These are phyloP conservation scores for Mycena vitilis DNA, from an alignment of 768 basidiomycete species.

Conservation along the genomic window DNA sequence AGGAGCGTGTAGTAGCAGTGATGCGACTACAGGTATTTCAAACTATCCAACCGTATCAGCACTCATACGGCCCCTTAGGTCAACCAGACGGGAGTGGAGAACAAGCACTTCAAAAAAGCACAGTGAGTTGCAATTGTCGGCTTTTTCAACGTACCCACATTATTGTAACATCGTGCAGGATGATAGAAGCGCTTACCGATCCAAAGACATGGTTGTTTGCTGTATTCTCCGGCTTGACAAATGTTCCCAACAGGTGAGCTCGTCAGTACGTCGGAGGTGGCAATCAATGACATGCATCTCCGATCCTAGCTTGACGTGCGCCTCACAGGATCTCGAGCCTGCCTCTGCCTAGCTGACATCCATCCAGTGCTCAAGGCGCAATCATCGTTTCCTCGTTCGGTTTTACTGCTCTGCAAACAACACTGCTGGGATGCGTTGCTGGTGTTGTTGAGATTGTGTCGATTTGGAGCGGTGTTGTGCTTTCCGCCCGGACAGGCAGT, in stretches of 20 bases:
- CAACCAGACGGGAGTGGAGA: slow-evolving; percentile 86
- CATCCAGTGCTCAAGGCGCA: slow-evolving; percentile 68
- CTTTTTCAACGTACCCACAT: neutral
- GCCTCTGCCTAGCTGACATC: neutral
- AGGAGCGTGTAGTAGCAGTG: slow-evolving; percentile 74
- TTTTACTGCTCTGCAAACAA: slow-evolving; percentile 72
- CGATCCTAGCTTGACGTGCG: too few species aligned
- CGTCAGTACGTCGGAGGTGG: neutral
- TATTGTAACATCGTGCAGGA: slow-evolving; percentile 48
- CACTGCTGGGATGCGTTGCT: slow-evolving; percentile 74
- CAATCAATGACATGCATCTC: too few species aligned
- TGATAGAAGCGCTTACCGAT: slow-evolving; percentile 75
- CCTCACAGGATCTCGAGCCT: too few species aligned
- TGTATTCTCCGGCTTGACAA: slow-evolving; percentile 69
- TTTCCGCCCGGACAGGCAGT: slow-evolving; percentile 68
- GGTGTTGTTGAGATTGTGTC: slow-evolving; percentile 76
- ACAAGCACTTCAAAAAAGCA: slow-evolving; percentile 83
- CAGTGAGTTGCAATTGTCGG: slow-evolving; percentile 61
- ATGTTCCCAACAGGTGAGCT: slow-evolving; percentile 67
- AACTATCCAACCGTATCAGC: too few species aligned
- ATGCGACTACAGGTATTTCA: slow-evolving; percentile 57
- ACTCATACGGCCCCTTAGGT: slow-evolving; percentile 34
- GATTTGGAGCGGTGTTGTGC: slow-evolving; percentile 72
- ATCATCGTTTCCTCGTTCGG: slow-evolving; percentile 78
- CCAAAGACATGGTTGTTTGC: slow-evolving; percentile 85